A percentile compares a stretch with the other conserved stretches of the same genome.
Evolutionary conservation across 2,329 filamentous ascomycete species (phyloP).

Genomic region (Ceratocystiopsis minuta): DNA sequence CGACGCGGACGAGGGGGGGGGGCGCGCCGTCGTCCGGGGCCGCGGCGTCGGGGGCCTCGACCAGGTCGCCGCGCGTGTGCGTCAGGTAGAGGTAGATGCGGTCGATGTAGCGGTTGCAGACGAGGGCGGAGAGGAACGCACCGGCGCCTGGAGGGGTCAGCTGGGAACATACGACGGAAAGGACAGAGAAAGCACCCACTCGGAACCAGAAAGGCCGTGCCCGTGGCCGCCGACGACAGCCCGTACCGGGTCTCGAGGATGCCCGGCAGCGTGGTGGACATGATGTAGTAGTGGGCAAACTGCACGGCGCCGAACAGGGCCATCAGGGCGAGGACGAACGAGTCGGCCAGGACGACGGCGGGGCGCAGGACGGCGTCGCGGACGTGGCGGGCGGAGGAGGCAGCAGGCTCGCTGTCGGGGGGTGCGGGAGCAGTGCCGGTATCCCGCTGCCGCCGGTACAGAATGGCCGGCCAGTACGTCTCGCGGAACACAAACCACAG

Average conservation of each 20-base stretch:
- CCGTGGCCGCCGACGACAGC: constrained; percentile 31
- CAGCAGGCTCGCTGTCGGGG: too few species aligned
- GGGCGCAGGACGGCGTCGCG: constrained; percentile 28
- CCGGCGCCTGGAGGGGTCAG: constrained; percentile 24
- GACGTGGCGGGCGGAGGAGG: constrained; percentile 30
- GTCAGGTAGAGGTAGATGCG: constrained; percentile 31
- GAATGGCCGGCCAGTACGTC: constrained; percentile 25
- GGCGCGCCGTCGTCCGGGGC: background rate
- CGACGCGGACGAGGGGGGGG: constrained; percentile 15
- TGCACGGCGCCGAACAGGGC: constrained; percentile 28
- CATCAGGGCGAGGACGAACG: constrained; percentile 23
- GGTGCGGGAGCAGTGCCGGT: constrained; percentile 6
- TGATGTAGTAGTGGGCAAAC: constrained; percentile 35
- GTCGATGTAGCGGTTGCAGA: constrained; percentile 34
- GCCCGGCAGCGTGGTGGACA: constrained; percentile 33
- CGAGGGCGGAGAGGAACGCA: constrained; percentile 25
- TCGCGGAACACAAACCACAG: constrained; percentile 15
- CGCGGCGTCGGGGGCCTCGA: background rate
- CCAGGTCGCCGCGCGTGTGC: constrained; percentile 9
- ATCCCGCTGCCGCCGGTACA: constrained; percentile 26
- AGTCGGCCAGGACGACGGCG: constrained; percentile 27
- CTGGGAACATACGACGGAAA: background rate
- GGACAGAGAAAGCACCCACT: constrained; percentile 19
- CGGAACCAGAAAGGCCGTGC: constrained; percentile 34
- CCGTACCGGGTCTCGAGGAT: constrained; percentile 30